Evolutionary conservation across 345 rosid genomes (phyloP).

Genomic region (Triadica sebifera): DNA sequence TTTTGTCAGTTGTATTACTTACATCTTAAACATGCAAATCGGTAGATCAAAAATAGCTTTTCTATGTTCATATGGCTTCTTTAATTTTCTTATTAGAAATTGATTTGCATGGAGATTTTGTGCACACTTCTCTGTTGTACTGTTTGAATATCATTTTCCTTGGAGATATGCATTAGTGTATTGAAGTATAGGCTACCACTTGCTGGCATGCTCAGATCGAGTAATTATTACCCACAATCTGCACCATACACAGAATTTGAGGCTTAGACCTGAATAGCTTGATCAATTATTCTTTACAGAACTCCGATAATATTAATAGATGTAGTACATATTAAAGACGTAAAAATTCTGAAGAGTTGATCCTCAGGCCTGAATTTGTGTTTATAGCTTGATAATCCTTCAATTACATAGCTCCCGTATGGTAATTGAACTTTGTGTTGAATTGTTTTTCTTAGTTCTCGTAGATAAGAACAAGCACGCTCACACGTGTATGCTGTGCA

Average conservation of each 20-base stretch:
- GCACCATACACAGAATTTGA: too few relatives aligned
- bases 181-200: not conserved
- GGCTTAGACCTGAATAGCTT: not conserved
- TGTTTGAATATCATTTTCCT: not conserved
- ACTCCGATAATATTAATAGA: not conserved
- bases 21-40: slow-evolving; percentile 6
- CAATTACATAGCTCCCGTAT: not conserved
- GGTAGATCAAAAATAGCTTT: not conserved
- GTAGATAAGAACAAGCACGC: not conserved
- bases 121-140: not conserved
- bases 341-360: too few relatives aligned
- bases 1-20: not conserved
- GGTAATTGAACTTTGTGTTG: not conserved
- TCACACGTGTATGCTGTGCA: not conserved
- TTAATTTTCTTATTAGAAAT: not conserved
- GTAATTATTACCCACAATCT: not conserved
- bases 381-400: not conserved
- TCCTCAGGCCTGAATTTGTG: not conserved
- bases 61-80: not conserved
- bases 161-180: not conserved
- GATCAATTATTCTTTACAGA: not conserved
- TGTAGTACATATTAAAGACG: not conserved
- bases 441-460: not conserved
- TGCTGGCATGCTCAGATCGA: not conserved
- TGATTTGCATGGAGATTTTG: not conserved